Evolutionary conservation across 805 yeast species (phyloP).

Genomic region (Teunomyces cretensis): DNA sequence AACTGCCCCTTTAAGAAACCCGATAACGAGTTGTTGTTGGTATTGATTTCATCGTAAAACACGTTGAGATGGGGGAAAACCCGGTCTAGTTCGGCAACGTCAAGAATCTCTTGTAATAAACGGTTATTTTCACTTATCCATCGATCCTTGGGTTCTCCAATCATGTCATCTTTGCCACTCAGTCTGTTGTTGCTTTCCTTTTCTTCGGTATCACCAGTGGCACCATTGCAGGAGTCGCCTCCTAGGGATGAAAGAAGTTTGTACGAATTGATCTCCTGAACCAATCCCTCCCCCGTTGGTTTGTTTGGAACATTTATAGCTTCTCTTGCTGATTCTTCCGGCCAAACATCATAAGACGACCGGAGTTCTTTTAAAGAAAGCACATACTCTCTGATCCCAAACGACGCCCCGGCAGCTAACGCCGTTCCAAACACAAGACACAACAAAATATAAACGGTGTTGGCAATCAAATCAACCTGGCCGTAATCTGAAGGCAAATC

Average conservation of each 20-base stretch:
- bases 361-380: slow-evolving; percentile 3
- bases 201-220: neutral
- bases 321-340: neutral
- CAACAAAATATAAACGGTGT: slow-evolving; percentile 25
- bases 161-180: too few relatives aligned
- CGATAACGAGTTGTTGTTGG: neutral
- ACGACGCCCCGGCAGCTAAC: slow-evolving; percentile 19
- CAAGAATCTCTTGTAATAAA: neutral
- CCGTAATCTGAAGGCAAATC: slow-evolving; percentile 2
- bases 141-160: too few relatives aligned
- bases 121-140: neutral
- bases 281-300: slow-evolving; percentile 11
- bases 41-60: slow-evolving; percentile 6
- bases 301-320: neutral
- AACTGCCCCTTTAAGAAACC: slow-evolving; percentile 4
- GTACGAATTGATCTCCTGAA: slow-evolving; percentile 5
- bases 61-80: neutral
- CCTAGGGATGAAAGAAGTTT: neutral
- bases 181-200: neutral
- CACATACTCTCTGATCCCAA: slow-evolving; percentile 25
- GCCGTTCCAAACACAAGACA: slow-evolving; percentile 20
- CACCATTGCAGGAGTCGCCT: neutral
- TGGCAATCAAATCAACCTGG: slow-evolving; percentile 22
- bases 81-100: neutral
- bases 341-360: neutral